A percentile compares a stretch with the other conserved stretches of the same genome.
Evolutionary conservation across 148 eudicot species (phyloP).

Genomic region (Silene conica): DNA sequence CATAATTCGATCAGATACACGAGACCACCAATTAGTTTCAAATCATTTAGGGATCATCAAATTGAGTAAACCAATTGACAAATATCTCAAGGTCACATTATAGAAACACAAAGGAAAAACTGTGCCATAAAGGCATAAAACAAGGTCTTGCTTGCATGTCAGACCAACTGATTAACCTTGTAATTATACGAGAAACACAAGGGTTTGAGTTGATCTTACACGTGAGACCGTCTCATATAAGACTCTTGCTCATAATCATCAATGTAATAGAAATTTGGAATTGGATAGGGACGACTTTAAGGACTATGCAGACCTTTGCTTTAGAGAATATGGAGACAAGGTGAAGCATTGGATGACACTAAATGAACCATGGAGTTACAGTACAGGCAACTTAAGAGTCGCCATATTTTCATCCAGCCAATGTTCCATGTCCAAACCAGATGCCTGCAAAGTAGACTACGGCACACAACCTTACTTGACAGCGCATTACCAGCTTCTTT

Average conservation of each 20-base stretch:
- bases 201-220: background rate
- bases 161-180: background rate
- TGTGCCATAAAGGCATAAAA: no score
- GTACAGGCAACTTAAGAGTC: conserved; percentile 6
- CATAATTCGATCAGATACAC: no score
- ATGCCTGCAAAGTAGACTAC: conserved; percentile 25
- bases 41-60: no score
- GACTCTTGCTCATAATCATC: no score
- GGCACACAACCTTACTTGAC: conserved; percentile 32
- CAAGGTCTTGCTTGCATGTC: no score
- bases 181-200: background rate
- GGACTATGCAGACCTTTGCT: conserved; percentile 32
- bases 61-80: no score
- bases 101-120: no score
- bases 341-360: conserved; percentile 43
- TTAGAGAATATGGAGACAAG: conserved; percentile 29
- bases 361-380: conserved; percentile 32
- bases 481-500: conserved; percentile 31
- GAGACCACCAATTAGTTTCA: no score
- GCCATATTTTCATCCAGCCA: conserved; percentile 22
- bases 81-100: no score
- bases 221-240: no score
- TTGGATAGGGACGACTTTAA: conserved; percentile 27
- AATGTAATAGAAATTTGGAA: background rate
- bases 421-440: conserved; percentile 23